Evolutionary conservation across 1,284 basidiomycete genomes (phyloP), one percentile per base, ranked within the genome.

Genomic region (Leccinum pseudoinsigne): DNA sequence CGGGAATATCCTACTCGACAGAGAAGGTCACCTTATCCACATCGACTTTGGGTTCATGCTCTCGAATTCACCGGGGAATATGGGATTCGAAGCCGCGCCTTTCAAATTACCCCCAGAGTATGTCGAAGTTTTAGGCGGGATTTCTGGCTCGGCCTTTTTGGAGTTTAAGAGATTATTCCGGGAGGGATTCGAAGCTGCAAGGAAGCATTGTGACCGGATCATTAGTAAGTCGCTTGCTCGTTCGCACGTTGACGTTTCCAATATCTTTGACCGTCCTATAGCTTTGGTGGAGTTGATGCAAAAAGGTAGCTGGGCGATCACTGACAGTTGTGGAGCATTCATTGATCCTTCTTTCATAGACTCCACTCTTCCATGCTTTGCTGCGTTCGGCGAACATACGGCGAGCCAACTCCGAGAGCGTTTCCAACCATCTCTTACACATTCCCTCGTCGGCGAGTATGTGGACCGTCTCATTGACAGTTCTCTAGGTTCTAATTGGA

Each of bases 41-140:
- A 98, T 98, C 68, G 97, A 99, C 78, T 99, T 99, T 76, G 97
- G 97, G 0, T 99, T 99, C 81, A 97, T 99, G 85, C 85, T 99
- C 59, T 93, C 91, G 45, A 97, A 98, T 76, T 95, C 95, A 5
- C 97, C 97, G 0, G 97, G 97, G 12, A 97, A 96, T 72, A 92
- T 99, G 67, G 94, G 97, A 26, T 99, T 99, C 74, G 97, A 99
- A 79, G 97, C 96, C 12, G 96, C 97, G 5, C 97, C 97, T 2
- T 99, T 99, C 84, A 99, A 99, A 77, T 80, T 99, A 31, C 90
- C 95, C 6, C 81, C 87, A 16, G 97, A 99, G 77, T 99, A 99
- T 77, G 86, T 99, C 58, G 97, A 99, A 70, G 93, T 99, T 50
- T 83, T 99, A 54, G 97, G 97, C 23, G 97, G 97, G 1, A 80